A percentile compares a stretch with the other conserved stretches of the same genome.
These are phyloP conservation scores for Sporothrix brunneoviolacea DNA, from an alignment of 2,329 filamentous ascomycete genomes.

Conservation along the genomic window DNA sequence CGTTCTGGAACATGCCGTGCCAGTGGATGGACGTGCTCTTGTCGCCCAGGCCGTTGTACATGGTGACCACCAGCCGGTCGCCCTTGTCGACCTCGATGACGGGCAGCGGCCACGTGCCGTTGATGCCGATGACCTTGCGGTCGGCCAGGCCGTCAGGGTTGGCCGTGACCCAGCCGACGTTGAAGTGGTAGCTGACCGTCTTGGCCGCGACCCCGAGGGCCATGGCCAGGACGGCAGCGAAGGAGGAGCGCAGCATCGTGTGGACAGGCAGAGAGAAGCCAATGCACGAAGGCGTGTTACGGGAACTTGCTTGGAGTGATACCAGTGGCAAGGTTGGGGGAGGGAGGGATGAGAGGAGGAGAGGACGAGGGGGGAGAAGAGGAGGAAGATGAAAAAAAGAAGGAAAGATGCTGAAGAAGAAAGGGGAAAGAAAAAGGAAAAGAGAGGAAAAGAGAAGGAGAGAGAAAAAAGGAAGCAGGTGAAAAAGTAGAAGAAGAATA, in stretches of 20 bases:
- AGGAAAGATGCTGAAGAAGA: neutral
- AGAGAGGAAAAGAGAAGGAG: neutral
- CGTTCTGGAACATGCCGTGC: slow-evolving; percentile 65
- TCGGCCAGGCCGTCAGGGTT: slow-evolving; percentile 63
- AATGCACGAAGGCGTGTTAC: slow-evolving; percentile 7
- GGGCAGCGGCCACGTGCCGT: slow-evolving; percentile 68
- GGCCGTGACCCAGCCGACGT: slow-evolving; percentile 62
- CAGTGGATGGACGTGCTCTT: slow-evolving; percentile 60
- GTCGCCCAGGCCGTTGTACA: slow-evolving; percentile 54
- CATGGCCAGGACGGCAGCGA: slow-evolving; percentile 12
- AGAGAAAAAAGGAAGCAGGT: neutral
- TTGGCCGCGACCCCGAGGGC: slow-evolving; percentile 25
- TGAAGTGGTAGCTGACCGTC: slow-evolving; percentile 56
- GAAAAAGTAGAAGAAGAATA: neutral
- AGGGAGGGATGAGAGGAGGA: neutral
- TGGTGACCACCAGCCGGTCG: slow-evolving; percentile 53
- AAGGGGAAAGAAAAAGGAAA: slow-evolving; percentile 4
- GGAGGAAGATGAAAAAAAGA: slow-evolving; percentile 4
- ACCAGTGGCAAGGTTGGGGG: neutral
- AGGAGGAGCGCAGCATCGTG: slow-evolving; percentile 13
- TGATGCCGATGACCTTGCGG: slow-evolving; percentile 68
- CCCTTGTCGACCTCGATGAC: slow-evolving; percentile 55
- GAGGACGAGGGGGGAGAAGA: neutral
- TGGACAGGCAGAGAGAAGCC: neutral
- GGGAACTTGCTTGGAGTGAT: slow-evolving; percentile 1